Evolutionary conservation across 1,284 basidiomycete genomes (phyloP).

Genomic region (Cutaneotrichosporon arboriforme): DNA sequence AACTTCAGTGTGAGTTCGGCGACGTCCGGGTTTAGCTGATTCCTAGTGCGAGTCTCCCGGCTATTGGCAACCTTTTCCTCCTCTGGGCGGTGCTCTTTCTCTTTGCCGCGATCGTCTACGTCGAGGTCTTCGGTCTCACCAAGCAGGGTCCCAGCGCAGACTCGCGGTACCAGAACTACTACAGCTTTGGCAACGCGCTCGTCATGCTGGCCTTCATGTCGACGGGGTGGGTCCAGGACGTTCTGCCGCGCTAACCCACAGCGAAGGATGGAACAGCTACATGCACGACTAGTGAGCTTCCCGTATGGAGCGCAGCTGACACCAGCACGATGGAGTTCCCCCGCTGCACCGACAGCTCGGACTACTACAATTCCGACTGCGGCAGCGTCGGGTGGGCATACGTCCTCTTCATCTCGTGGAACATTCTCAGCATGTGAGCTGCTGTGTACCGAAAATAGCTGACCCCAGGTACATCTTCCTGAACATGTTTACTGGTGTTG

Average conservation of each 20-base stretch:
- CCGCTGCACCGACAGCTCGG: slow-evolving; percentile 63
- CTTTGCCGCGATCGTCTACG: slow-evolving; percentile 83
- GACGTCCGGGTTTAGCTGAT: background rate
- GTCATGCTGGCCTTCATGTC: slow-evolving; percentile 68
- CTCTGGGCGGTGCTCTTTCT: slow-evolving; percentile 90
- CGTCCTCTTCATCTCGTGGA: slow-evolving; percentile 90
- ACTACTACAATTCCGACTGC: slow-evolving; percentile 74
- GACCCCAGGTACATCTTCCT: slow-evolving; percentile 76
- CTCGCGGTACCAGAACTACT: slow-evolving; percentile 72
- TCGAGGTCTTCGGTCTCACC: slow-evolving; percentile 90
- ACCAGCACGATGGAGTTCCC: slow-evolving; percentile 68
- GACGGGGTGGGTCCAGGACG: slow-evolving; percentile 45
- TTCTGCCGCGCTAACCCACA: slow-evolving; percentile 59
- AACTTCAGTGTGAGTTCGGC: slow-evolving; percentile 72
- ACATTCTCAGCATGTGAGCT: slow-evolving; percentile 83
- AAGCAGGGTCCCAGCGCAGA: slow-evolving; percentile 69
- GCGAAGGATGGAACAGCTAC: slow-evolving; percentile 59
- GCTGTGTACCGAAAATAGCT: slow-evolving; percentile 3
- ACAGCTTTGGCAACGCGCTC: slow-evolving; percentile 69
- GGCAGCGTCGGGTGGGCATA: slow-evolving; percentile 82
- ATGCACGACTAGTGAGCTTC: slow-evolving; percentile 86
- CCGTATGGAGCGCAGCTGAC: background rate
- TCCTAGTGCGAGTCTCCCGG: slow-evolving; percentile 72
- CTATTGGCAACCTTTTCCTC: slow-evolving; percentile 76
- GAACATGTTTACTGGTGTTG: slow-evolving; percentile 92